Evolutionary conservation across 148 eudicot species (phyloP).

Genomic region (Rhododendron griersonianum): DNA sequence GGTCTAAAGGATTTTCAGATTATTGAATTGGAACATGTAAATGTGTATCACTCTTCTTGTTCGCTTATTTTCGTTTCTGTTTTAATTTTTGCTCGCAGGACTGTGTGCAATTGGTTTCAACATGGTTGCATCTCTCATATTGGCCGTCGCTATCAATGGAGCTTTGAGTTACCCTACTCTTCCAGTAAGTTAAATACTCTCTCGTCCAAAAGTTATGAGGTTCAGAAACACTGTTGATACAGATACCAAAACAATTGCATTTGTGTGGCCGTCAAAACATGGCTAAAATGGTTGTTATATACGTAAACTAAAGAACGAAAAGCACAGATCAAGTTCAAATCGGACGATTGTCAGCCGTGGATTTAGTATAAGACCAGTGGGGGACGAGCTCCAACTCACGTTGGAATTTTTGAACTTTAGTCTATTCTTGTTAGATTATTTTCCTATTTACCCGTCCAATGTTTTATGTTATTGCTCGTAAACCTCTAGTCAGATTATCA

Average conservation of each 20-base stretch:
- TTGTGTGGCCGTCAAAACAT: constrained; percentile 24
- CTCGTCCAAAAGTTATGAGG: neutral
- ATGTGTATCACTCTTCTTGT: neutral
- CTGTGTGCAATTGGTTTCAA: constrained; percentile 69
- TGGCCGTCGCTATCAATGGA: constrained; percentile 45
- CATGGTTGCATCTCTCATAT: constrained; percentile 41
- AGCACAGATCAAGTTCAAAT: neutral
- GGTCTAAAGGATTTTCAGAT: neutral
- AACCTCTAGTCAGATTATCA: too few relatives aligned
- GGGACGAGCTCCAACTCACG: too few relatives aligned
- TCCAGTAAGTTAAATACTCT: constrained; percentile 48
- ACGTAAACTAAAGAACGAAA: neutral
- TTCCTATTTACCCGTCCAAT: too few relatives aligned
- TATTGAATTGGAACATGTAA: neutral
- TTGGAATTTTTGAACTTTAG: too few relatives aligned
- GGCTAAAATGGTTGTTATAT: neutral
- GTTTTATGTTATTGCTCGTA: too few relatives aligned
- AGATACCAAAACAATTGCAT: neutral
- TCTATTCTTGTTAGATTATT: too few relatives aligned
- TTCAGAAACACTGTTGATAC: neutral
- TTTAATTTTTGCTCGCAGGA: constrained; percentile 26
- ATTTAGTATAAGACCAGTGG: too few relatives aligned
- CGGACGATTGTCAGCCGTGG: too few relatives aligned
- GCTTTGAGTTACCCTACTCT: constrained; percentile 73
- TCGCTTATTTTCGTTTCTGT: neutral